Base-by-base conservation (phyloP, 371 early-diverging fungal species). In the Rozella allomycis region DNA sequence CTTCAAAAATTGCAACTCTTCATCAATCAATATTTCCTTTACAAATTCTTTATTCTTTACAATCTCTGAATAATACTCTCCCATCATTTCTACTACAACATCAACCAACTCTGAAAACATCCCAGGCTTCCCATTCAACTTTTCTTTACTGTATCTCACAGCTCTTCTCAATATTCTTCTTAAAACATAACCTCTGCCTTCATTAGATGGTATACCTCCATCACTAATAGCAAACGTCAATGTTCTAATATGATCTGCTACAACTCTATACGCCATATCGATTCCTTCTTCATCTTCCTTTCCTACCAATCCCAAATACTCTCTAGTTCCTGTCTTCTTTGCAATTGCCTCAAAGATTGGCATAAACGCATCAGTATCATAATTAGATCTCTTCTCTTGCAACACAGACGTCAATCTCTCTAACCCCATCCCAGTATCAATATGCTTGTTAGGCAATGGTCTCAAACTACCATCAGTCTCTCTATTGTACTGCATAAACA, bases 401-500 rank as follows among this genome's bases (percentile, higher is more conserved):
- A 99, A 64, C 37, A 93, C 82, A 31, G 90, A 90, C 5, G 90
- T 78, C 25, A 99, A 63, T 47, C 99, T 82, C 58, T 99, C 99
- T 11, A 91, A 62, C 25, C 99, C 99, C 74, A 98, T 80, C 26
- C 99, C 99, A 20, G 99, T 99, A 65, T 99, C 99, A 41, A 99
- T 79, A 56, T 96, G 90, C 61, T 91, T 83, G 57, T 71, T 81
- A 35, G 96, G 91, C 25, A 99, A 71, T 20, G 76, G 59, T 33
- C 77, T 75, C 29, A 98, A 69, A 11, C 61, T 64, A 19, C 88
- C 78, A 42, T 83, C 85, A n/a, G 70, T 49, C 52, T 97, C 94
- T 45, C 97, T 81, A 70, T 97, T 91, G 68, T 79, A 99, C 59
- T 98, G 83, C 66, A 99, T 99, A 50, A 98, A 99, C 38, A 99